A percentile compares a stretch with the other conserved stretches of the same genome.
phyloP scores from a whole-genome alignment of 2,329 filamentous ascomycete genomes.

The Ascochyta rabiei region DNA sequence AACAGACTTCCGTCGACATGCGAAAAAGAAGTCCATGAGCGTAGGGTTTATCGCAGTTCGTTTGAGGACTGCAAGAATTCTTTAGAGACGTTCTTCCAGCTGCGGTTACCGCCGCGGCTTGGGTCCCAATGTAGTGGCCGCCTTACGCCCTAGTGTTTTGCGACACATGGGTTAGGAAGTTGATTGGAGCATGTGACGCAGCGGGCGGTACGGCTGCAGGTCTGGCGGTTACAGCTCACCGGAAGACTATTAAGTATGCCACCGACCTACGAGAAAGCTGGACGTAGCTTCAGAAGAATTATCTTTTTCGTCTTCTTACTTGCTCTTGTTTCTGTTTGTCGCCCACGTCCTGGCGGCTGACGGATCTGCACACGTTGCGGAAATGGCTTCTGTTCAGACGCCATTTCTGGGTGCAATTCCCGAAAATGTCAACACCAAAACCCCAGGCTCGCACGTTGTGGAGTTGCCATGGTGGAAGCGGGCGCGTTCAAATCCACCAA shows the following conservation, averaged over 20 bases:
- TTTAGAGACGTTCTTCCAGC: too few species aligned
- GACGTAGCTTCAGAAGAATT: too few species aligned
- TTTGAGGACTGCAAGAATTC: not conserved
- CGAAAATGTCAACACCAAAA: too few species aligned
- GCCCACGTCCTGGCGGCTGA: too few species aligned
- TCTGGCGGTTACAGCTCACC: slow-evolving; percentile 11
- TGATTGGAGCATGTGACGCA: slow-evolving; percentile 18
- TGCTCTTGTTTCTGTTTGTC: not conserved
- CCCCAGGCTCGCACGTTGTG: too few species aligned
- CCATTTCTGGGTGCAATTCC: too few species aligned
- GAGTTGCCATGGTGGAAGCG: not conserved
- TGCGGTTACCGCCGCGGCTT: slow-evolving; percentile 3
- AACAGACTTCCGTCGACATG: too few species aligned
- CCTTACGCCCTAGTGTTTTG: slow-evolving; percentile 4
- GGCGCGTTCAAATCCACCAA: not conserved
- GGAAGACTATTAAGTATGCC: slow-evolving; percentile 8
- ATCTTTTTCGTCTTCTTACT: not conserved
- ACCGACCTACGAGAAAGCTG: too few species aligned
- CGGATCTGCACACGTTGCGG: too few species aligned
- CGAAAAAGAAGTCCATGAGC: not conserved
- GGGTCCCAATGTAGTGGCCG: slow-evolving; percentile 5
- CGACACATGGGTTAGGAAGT: not conserved
- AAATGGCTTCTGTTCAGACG: too few species aligned
- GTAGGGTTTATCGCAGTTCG: not conserved
- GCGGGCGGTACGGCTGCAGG: slow-evolving; percentile 10